These are phyloP conservation scores for Teratosphaeria viscida DNA, from an alignment of 2,329 filamentous ascomycete genomes.

Conservation along the genomic window DNA sequence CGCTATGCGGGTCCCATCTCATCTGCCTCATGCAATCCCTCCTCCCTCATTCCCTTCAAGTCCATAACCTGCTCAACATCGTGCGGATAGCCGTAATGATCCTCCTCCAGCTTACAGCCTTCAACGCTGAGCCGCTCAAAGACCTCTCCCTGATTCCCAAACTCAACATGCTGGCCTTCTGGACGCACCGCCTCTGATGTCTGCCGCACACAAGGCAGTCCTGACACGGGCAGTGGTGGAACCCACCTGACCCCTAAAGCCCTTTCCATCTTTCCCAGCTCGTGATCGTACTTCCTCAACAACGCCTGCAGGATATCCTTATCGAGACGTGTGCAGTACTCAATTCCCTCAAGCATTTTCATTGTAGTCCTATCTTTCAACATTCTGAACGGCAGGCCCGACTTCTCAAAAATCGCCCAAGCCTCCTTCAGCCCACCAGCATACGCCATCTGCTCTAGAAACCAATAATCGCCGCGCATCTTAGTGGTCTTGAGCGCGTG, in stretches of 20 bases:
- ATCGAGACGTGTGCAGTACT: conserved; percentile 16
- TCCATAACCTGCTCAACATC: conserved; percentile 8
- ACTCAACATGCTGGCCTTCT: conserved; percentile 5
- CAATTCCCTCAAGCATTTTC: conserved; percentile 17
- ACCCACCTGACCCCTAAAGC: conserved; percentile 23
- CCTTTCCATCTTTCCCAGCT: conserved; percentile 21
- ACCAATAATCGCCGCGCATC: conserved; percentile 24
- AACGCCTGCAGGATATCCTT: conserved; percentile 18
- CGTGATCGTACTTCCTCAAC: conserved; percentile 19
- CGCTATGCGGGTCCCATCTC: conserved; percentile 3
- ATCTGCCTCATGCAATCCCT: conserved; percentile 13
- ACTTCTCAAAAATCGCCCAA: conserved; percentile 21
- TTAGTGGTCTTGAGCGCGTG: conserved; percentile 13
- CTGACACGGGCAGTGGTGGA: not conserved
- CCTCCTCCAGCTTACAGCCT: conserved; percentile 15
- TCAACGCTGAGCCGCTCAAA: conserved; percentile 18
- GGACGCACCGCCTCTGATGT: not conserved
- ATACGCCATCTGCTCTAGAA: conserved; percentile 24
- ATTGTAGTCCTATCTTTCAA: conserved; percentile 13
- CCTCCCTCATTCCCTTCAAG: conserved; percentile 7
- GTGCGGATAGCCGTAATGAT: conserved; percentile 23
- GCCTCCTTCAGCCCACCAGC: conserved; percentile 20
- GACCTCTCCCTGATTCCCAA: conserved; percentile 18
- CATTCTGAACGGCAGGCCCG: conserved; percentile 11
- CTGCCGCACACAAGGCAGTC: conserved; percentile 1